A percentile compares a stretch with the other conserved stretches of the same genome.
phyloP scores from a whole-genome alignment of 257 asterid species.

The Echium plantagineum region DNA sequence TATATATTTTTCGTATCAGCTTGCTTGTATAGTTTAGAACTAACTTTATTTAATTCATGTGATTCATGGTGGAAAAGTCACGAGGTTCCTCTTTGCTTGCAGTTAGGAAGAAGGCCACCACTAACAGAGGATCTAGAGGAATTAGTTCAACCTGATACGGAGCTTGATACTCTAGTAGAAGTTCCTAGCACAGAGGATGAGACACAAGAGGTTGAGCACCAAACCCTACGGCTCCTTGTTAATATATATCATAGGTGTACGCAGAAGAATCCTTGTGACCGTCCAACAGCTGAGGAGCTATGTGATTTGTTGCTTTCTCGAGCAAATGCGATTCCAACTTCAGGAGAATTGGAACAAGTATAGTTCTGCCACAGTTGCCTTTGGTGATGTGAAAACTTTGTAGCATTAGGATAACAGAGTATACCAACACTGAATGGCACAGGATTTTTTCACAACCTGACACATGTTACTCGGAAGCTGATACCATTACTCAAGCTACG shows the following conservation, averaged over 20 bases:
- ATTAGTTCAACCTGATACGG: slow-evolving; percentile 8
- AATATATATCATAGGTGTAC: slow-evolving; percentile 50
- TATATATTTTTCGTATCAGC: too few species aligned
- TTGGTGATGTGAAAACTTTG: slow-evolving; percentile 24
- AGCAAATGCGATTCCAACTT: slow-evolving; percentile 18
- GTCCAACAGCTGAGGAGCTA: slow-evolving; percentile 54
- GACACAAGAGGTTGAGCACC: slow-evolving; percentile 19
- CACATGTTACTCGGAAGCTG: too few species aligned
- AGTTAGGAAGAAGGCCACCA: slow-evolving; percentile 32
- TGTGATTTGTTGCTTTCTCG: slow-evolving; percentile 28
- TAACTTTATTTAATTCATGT: neutral
- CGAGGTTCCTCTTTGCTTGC: slow-evolving; percentile 4
- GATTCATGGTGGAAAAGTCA: slow-evolving; percentile 2
- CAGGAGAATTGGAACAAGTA: slow-evolving; percentile 23
- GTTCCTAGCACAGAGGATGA: slow-evolving; percentile 11
- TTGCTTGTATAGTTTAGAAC: neutral
- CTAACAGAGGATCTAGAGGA: slow-evolving; percentile 17
- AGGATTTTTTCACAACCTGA: too few species aligned
- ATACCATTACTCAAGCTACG: too few species aligned
- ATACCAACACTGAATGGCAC: too few species aligned
- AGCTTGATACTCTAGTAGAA: slow-evolving; percentile 5
- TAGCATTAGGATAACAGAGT: slow-evolving; percentile 7
- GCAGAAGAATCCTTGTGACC: slow-evolving; percentile 44
- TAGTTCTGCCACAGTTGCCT: slow-evolving; percentile 10
- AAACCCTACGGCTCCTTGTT: slow-evolving; percentile 32